These are phyloP conservation scores for Xylaria curta DNA, from an alignment of 495 filamentous ascomycete genomes.

Conservation along the genomic window DNA sequence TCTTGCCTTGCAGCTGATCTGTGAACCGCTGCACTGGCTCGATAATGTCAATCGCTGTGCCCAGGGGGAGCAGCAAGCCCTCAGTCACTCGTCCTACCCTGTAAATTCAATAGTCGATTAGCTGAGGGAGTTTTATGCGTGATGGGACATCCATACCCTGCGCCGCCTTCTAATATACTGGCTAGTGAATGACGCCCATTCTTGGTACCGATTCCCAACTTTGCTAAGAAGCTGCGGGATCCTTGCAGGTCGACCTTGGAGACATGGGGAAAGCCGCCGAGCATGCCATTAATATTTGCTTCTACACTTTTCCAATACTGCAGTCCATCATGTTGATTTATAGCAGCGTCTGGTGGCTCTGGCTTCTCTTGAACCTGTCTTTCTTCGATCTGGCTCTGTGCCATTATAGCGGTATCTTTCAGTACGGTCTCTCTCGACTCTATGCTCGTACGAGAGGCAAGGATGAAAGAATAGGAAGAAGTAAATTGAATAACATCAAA, in stretches of 20 bases:
- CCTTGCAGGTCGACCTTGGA: conserved; percentile 2
- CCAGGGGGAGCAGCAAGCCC: not conserved
- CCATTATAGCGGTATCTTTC: not conserved
- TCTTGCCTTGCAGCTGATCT: not conserved
- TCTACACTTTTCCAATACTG: not conserved
- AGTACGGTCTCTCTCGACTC: not conserved
- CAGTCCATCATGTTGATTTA: not conserved
- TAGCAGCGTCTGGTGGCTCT: not conserved
- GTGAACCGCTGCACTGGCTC: conserved; percentile 3
- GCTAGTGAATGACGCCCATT: not conserved
- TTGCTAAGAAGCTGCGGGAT: conserved; percentile 7
- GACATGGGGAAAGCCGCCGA: not conserved
- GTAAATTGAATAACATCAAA: not conserved
- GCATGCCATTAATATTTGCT: not conserved
- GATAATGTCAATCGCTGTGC: not conserved
- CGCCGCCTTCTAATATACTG: not conserved
- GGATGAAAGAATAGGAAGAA: not conserved
- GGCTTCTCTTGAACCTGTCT: not conserved
- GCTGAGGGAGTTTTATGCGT: not conserved
- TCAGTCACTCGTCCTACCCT: not conserved
- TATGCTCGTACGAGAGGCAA: not conserved
- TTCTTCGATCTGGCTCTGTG: not conserved
- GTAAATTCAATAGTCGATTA: not conserved
- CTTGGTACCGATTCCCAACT: not conserved
- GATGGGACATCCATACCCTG: not conserved